Percentiles rank a stretch among this genome's conserved stretches.
Conservation (phyloP, 2,329 filamentous ascomycete species). For the Aspergillus piperis region DNA sequence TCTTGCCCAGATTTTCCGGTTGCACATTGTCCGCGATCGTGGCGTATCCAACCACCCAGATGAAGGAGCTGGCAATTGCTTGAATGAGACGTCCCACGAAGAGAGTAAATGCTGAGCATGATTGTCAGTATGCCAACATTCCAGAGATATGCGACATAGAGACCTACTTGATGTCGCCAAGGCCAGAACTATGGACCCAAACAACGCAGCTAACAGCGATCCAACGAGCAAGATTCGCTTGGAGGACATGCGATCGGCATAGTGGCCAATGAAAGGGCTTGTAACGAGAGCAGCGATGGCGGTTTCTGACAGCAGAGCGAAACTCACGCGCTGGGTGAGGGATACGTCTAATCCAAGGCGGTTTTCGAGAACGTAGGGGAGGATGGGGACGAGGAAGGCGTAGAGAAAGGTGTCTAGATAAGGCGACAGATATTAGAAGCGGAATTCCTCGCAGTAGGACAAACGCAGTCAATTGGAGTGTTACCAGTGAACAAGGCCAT, state of each 20-base stretch:
- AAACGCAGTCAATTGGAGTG: background rate
- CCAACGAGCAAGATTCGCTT: slow-evolving; percentile 24
- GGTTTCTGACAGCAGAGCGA: slow-evolving; percentile 27
- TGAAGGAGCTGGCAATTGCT: slow-evolving; percentile 26
- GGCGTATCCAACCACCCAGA: slow-evolving; percentile 35
- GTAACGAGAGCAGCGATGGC: slow-evolving; percentile 26
- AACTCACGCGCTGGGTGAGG: slow-evolving; percentile 28
- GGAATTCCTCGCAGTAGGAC: background rate
- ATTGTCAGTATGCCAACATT: background rate
- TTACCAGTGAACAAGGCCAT: slow-evolving; percentile 28
- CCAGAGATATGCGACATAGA: background rate
- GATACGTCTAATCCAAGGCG: slow-evolving; percentile 27
- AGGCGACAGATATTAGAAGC: background rate
- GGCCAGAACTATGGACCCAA: slow-evolving; percentile 25
- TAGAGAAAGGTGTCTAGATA: slow-evolving; percentile 31
- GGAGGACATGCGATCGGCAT: slow-evolving; percentile 22
- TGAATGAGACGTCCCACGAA: slow-evolving; percentile 32
- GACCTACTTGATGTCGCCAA: slow-evolving; percentile 27
- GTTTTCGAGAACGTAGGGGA: slow-evolving; percentile 30
- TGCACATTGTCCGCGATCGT: slow-evolving; percentile 30
- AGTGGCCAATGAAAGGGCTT: slow-evolving; percentile 27
- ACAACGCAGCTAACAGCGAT: slow-evolving; percentile 22
- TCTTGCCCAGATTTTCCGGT: slow-evolving; percentile 26
- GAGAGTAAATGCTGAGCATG: slow-evolving; percentile 13
- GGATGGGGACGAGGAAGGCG: slow-evolving; percentile 34